Percentiles rank a stretch among this genome's conserved stretches.
phyloP scores from a whole-genome alignment of 2,329 filamentous ascomycete genomes.

The Magnaporthales sp. region DNA sequence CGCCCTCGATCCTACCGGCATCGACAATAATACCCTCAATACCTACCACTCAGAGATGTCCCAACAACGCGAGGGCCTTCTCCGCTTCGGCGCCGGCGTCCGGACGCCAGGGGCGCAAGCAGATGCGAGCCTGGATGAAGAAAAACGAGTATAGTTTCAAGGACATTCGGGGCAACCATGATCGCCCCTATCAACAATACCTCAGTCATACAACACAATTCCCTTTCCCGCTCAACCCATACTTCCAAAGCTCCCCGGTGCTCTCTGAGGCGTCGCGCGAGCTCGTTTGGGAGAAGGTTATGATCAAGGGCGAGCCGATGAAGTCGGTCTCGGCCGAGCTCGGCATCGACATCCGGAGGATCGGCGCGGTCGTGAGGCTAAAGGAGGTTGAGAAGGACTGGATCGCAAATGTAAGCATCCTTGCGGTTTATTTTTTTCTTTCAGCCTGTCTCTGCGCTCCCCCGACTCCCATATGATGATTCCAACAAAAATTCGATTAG shows the following conservation, averaged over 20 bases:
- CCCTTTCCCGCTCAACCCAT: conserved; percentile 67
- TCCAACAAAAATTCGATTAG: conserved; percentile 83
- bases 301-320: conserved; percentile 56
- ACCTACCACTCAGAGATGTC: background rate
- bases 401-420: conserved; percentile 59
- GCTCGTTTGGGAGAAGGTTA: conserved; percentile 63
- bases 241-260: conserved; percentile 64
- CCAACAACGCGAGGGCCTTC: conserved; percentile 2
- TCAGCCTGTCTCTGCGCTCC: background rate
- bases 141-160: background rate
- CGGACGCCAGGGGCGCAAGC: background rate
- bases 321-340: conserved; percentile 70
- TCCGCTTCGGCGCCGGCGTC: conserved; percentile 3
- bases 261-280: conserved; percentile 66
- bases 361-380: conserved; percentile 76
- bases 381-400: conserved; percentile 80
- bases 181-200: background rate
- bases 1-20: conserved; percentile 3
- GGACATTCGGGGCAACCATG: background rate
- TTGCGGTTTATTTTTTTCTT: conserved; percentile 4
- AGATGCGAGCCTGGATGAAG: conserved; percentile 1
- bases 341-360: conserved; percentile 71
- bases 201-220: background rate
- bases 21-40: background rate
- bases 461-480: conserved; percentile 41